A percentile compares a stretch with the other conserved stretches of the same genome.
Conservation (phyloP, 75 land plant genomes). For the Pinus albicaulis region DNA sequence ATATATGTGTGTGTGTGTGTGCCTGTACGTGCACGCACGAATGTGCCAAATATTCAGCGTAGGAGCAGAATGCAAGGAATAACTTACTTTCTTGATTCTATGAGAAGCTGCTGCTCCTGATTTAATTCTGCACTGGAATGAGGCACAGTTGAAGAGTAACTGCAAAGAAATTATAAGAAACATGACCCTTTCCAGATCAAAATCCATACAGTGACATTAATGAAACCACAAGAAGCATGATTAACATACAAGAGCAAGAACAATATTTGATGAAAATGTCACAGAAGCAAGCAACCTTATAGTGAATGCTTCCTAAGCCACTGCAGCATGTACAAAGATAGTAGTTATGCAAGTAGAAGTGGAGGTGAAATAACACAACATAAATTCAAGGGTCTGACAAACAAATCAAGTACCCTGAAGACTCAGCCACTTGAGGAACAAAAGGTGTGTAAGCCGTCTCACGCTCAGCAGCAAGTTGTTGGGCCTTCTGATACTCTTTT, state of each 20-base stretch:
- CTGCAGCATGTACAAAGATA: neutral
- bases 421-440: constrained; percentile 29
- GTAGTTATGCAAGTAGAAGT: neutral
- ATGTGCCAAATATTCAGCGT: neutral
- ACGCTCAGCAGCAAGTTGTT: constrained; percentile 60
- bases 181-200: neutral
- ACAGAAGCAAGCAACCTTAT: neutral
- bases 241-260: neutral
- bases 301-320: neutral
- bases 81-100: constrained; percentile 26
- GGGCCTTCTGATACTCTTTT: constrained; percentile 66
- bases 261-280: neutral
- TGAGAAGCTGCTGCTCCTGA: constrained; percentile 23
- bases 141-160: constrained; percentile 27
- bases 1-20: too few species aligned
- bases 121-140: constrained; percentile 18
- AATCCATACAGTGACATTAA: neutral
- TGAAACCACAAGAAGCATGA: neutral
- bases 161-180: constrained; percentile 16
- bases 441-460: constrained; percentile 33
- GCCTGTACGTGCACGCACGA: too few species aligned
- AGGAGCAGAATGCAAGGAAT: neutral
- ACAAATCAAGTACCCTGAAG: neutral
- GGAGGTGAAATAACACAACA: neutral
- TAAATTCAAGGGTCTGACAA: neutral